Evolutionary conservation across 2,329 filamentous ascomycete genomes (phyloP).

Genomic region (Ophiostoma montium): DNA sequence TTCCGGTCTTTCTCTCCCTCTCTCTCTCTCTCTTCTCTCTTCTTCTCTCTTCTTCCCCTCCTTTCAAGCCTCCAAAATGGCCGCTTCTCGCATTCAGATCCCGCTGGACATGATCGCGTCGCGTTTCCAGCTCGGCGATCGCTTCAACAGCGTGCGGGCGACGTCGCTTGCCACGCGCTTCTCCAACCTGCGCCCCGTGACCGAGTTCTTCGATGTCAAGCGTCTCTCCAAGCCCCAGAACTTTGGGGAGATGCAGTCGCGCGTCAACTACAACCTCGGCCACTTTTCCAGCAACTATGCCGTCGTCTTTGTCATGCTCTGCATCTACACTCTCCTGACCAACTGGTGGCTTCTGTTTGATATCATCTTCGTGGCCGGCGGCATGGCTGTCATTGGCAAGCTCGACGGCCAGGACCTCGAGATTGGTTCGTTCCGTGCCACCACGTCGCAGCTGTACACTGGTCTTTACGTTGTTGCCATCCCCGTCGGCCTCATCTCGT

Average conservation of each 20-base stretch:
- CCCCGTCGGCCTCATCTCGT: constrained; percentile 72
- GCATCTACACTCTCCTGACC: constrained; percentile 86
- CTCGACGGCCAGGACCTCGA: constrained; percentile 81
- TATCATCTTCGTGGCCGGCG: constrained; percentile 72
- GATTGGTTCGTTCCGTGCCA: constrained; percentile 68
- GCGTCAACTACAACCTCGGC: constrained; percentile 92
- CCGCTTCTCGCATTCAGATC: constrained; percentile 67
- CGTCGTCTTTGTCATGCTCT: constrained; percentile 84
- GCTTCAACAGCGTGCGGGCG: constrained; percentile 69
- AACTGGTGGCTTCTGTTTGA: constrained; percentile 81
- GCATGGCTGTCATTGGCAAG: constrained; percentile 85
- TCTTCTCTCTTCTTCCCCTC: neutral
- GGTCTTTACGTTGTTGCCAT: constrained; percentile 69
- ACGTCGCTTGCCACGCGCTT: constrained; percentile 72
- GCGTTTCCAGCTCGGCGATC: constrained; percentile 71
- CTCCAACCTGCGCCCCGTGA: constrained; percentile 78
- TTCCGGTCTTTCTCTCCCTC: neutral
- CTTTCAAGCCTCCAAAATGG: constrained; percentile 37
- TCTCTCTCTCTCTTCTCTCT: neutral
- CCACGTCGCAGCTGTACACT: constrained; percentile 88
- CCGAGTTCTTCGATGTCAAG: constrained; percentile 94
- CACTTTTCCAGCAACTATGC: constrained; percentile 99
- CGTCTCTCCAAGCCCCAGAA: constrained; percentile 86
- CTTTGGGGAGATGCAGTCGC: constrained; percentile 74
- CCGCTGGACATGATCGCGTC: constrained; percentile 85